phyloP scores from a whole-genome alignment of 768 basidiomycete genomes.

The Rhodosporidiobolus sp. region DNA sequence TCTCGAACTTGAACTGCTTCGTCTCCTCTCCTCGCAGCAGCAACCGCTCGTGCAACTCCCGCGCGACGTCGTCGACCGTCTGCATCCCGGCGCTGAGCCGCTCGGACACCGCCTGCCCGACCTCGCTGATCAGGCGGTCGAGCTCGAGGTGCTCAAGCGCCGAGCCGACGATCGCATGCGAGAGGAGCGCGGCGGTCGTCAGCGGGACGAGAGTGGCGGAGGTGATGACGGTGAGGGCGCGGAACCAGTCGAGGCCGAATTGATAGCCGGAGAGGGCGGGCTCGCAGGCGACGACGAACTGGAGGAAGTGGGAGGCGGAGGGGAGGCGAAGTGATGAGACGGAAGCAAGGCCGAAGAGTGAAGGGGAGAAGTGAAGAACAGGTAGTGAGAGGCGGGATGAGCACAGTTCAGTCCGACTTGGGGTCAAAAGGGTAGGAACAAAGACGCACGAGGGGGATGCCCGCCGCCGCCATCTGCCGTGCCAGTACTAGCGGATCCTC shows the following conservation, averaged over 20 bases:
- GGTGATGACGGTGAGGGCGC: constrained; percentile 85
- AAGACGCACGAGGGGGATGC: constrained; percentile 76
- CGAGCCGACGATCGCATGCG: constrained; percentile 93
- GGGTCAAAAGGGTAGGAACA: no score
- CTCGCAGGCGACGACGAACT: constrained; percentile 99
- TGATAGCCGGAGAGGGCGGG: constrained; percentile 88
- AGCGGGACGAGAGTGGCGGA: constrained; percentile 90
- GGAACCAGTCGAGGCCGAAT: constrained; percentile 79
- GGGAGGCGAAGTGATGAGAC: no score
- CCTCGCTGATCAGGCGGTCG: constrained; percentile 92
- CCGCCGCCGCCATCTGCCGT: constrained; percentile 80
- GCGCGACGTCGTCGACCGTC: constrained; percentile 93
- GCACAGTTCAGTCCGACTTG: no score
- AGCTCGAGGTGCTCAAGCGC: constrained; percentile 97
- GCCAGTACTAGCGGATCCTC: constrained; percentile 83
- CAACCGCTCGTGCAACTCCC: constrained; percentile 86
- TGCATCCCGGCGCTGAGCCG: constrained; percentile 89
- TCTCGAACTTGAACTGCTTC: constrained; percentile 92
- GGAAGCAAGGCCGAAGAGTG: no score
- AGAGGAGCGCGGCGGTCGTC: constrained; percentile 87
- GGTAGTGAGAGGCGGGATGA: background rate
- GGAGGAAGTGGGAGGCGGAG: no score
- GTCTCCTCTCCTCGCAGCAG: constrained; percentile 91
- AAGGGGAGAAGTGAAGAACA: no score
- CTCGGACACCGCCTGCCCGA: constrained; percentile 87